These are phyloP conservation scores for Aspergillus nanangensis DNA, from an alignment of 495 filamentous ascomycete genomes.

Conservation along the genomic window DNA sequence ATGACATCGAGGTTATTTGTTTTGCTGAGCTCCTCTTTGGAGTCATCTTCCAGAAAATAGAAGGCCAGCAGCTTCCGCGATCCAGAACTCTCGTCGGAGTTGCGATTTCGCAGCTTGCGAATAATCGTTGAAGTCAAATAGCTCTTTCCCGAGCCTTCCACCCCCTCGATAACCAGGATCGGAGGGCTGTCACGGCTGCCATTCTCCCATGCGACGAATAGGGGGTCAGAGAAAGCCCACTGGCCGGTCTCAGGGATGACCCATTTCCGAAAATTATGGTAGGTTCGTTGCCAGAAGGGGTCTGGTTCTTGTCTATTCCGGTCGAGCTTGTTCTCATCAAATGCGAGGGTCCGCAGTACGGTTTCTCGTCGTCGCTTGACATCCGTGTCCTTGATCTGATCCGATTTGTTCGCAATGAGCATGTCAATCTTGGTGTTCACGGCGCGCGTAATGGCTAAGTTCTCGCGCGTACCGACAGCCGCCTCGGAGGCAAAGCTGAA, in stretches of 20 bases:
- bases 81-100: conserved; percentile 18
- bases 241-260: conserved; percentile 28
- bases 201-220: conserved; percentile 25
- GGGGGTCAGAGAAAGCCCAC: conserved; percentile 24
- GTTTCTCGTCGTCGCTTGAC: conserved; percentile 23
- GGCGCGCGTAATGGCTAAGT: conserved; percentile 23
- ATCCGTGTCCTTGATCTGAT: conserved; percentile 30
- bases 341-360: conserved; percentile 27
- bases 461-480: conserved; percentile 25
- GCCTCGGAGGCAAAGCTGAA: conserved; percentile 32
- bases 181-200: conserved; percentile 13
- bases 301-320: conserved; percentile 27
- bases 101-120: conserved; percentile 22
- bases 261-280: conserved; percentile 27
- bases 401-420: conserved; percentile 14
- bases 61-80: conserved; percentile 26
- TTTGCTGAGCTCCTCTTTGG: conserved; percentile 17
- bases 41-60: conserved; percentile 36
- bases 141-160: conserved; percentile 32
- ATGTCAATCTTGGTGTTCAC: conserved; percentile 17
- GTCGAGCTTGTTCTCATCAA: conserved; percentile 27
- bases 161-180: conserved; percentile 25
- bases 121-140: conserved; percentile 33
- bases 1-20: conserved; percentile 19
- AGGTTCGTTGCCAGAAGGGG: conserved; percentile 29